Evolutionary conservation across 352 stramenopile species (phyloP), one percentile per base, ranked within the genome.

Genomic region (Globisporangium apiculatum): DNA sequence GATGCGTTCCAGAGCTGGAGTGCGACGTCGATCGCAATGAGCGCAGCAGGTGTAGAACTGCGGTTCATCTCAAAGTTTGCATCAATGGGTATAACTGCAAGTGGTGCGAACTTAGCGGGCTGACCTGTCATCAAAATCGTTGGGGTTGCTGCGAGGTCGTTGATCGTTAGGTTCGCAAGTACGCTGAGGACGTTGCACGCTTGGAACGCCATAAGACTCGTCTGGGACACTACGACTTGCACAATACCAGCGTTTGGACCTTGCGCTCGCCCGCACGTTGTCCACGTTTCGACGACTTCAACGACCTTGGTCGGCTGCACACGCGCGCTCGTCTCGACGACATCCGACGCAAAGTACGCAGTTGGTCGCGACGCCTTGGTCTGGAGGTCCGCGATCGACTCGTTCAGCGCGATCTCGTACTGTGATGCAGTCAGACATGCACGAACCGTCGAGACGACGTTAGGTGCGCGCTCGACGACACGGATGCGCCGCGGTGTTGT

Each of bases 11-110:
- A 87, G 1, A 76, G 31, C 2, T 53, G 58, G 10, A 74, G 49
- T 2, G 79, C 76, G 1, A 71, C 51, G 1, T 71, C 71, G 10
- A 86, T 62, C 1, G 79, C 72, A 4, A 89, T 60, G 17, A 42
- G 7, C 7, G 40, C 40, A 14, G 40, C 57, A 1, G 62, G 50
- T 2, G 47, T 35, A 10, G 14, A 45, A 4, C 61, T 81, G 5
- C 57, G 24, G 51, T 89, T 89, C 55, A 87, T 61, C 60, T 89
- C 79, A 43, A 89, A 89, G 8, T 63, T 69, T 35, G 57, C 65
- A 48, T 89, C 72, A 18, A 66, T 50, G 52, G 60, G 58, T 5
- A 49, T 53, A 2, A 80, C 61, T 3, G 67, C 51, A 0, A 79
- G 58, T 1, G 60, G 57, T 9, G 24, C 31, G 17, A 63, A 63